phyloP scores from a whole-genome alignment of 345 rosid species.

The Leavenworthia alabamica region DNA sequence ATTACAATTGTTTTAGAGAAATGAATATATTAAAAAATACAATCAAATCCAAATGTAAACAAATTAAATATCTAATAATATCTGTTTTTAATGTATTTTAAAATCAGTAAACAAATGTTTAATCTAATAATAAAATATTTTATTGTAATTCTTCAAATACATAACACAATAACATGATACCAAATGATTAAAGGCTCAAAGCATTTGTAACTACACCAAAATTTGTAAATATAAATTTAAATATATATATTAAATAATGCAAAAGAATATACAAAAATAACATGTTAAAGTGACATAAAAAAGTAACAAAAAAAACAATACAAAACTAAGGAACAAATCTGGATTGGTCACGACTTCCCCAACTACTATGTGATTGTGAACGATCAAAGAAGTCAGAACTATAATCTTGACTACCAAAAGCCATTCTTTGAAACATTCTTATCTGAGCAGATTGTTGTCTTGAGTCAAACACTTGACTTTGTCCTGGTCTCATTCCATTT shows the following conservation, averaged over 20 bases:
- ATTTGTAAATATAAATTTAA: neutral
- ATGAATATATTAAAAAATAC: too few species aligned
- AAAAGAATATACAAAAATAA: conserved; percentile 31
- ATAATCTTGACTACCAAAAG: conserved; percentile 87
- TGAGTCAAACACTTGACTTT: conserved; percentile 68
- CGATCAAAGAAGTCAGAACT: conserved; percentile 62
- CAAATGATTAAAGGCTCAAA: too few species aligned
- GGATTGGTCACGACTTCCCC: conserved; percentile 63
- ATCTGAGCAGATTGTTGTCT: conserved; percentile 89
- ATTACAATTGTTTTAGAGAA: too few species aligned
- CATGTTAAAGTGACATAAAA: neutral
- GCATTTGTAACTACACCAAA: too few species aligned
- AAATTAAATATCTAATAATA: too few species aligned
- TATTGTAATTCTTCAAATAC: too few species aligned
- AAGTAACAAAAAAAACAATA: neutral
- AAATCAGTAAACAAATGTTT: too few species aligned
- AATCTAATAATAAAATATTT: too few species aligned
- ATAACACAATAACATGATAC: too few species aligned
- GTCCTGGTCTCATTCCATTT: conserved; percentile 91
- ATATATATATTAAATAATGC: conserved; percentile 10
- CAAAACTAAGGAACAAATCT: conserved; percentile 35
- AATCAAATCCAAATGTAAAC: too few species aligned
- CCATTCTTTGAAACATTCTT: conserved; percentile 89
- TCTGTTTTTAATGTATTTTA: too few species aligned
- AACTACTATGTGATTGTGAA: conserved; percentile 65